Evolutionary conservation across 257 asterid species (phyloP).

Genomic region (Salvia rosmarinus): DNA sequence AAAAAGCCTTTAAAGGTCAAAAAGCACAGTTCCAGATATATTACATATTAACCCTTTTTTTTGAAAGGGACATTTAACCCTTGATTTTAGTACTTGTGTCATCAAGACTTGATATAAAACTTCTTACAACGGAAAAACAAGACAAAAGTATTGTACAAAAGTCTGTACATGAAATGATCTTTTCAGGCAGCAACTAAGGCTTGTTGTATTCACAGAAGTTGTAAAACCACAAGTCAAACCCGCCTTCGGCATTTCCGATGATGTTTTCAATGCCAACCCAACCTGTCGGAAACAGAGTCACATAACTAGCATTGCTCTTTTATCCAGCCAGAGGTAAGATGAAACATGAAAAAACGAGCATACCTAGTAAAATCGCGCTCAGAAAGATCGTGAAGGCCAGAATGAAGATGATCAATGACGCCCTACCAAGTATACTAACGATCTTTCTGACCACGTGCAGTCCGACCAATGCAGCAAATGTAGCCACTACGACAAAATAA

Average conservation of each 20-base stretch:
- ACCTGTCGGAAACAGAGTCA: slow-evolving; percentile 43
- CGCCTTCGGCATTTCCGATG: slow-evolving; percentile 41
- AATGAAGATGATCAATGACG: slow-evolving; percentile 67
- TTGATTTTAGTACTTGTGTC: background rate
- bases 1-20: too few relatives aligned
- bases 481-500: slow-evolving; percentile 55
- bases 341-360: slow-evolving; percentile 16
- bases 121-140: slow-evolving; percentile 6
- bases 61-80: too few relatives aligned
- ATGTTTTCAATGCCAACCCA: slow-evolving; percentile 62
- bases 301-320: background rate
- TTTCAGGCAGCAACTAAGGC: slow-evolving; percentile 22
- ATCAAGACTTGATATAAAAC: slow-evolving; percentile 5
- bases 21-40: too few relatives aligned
- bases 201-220: slow-evolving; percentile 56
- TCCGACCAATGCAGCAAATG: slow-evolving; percentile 59
- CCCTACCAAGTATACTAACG: slow-evolving; percentile 61
- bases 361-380: slow-evolving; percentile 70
- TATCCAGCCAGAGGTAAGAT: background rate
- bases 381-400: slow-evolving; percentile 62
- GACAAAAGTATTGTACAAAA: slow-evolving; percentile 7
- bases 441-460: slow-evolving; percentile 62
- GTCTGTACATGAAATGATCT: slow-evolving; percentile 26
- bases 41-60: too few relatives aligned
- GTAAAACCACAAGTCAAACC: slow-evolving; percentile 57